Conservation (phyloP, 2,329 filamentous ascomycete species). For the Pyrenophora tritici-repentis region DNA sequence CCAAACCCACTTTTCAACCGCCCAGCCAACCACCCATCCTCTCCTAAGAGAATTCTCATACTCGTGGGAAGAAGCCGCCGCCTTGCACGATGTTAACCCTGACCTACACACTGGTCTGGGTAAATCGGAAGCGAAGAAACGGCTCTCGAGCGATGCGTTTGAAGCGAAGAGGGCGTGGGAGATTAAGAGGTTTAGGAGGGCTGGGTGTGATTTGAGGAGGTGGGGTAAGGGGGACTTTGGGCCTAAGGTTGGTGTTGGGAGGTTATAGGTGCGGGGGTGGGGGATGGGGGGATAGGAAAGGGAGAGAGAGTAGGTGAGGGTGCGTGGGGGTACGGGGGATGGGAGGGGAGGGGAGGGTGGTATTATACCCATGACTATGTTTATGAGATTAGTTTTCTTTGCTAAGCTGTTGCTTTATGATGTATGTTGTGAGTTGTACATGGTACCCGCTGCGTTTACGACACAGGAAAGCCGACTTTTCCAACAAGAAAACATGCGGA, state of each 20-base stretch:
- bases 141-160: conserved; percentile 33
- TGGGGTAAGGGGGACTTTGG: conserved; percentile 48
- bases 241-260: conserved; percentile 39
- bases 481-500: no score
- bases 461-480: no score
- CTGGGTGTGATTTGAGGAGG: conserved; percentile 38
- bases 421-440: no score
- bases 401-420: no score
- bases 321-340: background rate
- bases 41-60: conserved; percentile 40
- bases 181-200: conserved; percentile 40
- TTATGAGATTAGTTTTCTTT: no score
- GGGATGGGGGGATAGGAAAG: no score
- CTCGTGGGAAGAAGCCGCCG: conserved; percentile 35
- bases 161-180: conserved; percentile 40
- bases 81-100: conserved; percentile 27
- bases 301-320: background rate
- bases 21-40: conserved; percentile 33
- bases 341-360: background rate
- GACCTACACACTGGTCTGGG: conserved; percentile 16
- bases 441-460: background rate
- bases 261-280: conserved; percentile 24
- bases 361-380: background rate
- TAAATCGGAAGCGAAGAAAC: conserved; percentile 30
- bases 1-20: conserved; percentile 34